Evolutionary conservation across 1,284 basidiomycete species (phyloP).

Genomic region (Trametes sp.): DNA sequence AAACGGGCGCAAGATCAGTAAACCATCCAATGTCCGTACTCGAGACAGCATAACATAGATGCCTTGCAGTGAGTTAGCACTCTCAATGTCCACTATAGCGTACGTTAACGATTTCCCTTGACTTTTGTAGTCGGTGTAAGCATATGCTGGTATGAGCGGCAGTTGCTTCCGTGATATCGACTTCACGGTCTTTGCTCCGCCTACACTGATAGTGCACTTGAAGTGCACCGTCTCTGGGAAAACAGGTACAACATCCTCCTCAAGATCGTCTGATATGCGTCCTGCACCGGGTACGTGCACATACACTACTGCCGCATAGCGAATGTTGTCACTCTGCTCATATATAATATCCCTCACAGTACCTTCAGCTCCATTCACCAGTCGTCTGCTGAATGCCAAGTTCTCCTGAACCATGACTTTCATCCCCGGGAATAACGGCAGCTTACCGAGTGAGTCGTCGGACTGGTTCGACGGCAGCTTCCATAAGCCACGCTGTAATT

Average conservation of each 20-base stretch:
- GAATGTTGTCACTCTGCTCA: not conserved
- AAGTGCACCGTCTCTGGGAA: not conserved
- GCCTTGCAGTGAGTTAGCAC: constrained; percentile 20
- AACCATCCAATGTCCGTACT: constrained; percentile 4
- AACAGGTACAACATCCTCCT: not conserved
- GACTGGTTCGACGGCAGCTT: not conserved
- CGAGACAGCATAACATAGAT: constrained; percentile 37
- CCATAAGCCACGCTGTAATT: not conserved
- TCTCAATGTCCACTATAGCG: constrained; percentile 35
- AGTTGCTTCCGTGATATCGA: constrained; percentile 30
- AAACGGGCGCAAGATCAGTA: constrained; percentile 8
- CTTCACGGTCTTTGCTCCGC: not conserved
- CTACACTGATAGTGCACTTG: not conserved
- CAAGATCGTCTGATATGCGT: not conserved
- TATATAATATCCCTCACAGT: constrained; percentile 29
- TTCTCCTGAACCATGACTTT: constrained; percentile 41
- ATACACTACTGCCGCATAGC: not conserved
- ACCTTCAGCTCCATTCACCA: constrained; percentile 41
- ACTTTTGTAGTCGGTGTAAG: constrained; percentile 40
- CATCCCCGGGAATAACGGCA: constrained; percentile 37
- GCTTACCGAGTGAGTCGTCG: constrained; percentile 10
- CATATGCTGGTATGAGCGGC: constrained; percentile 37
- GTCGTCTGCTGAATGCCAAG: constrained; percentile 27
- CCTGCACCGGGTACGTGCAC: constrained; percentile 1
- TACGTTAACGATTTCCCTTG: constrained; percentile 36